Conservation (phyloP, 176 grass and related monocot species). For the Otatea glauca region DNA sequence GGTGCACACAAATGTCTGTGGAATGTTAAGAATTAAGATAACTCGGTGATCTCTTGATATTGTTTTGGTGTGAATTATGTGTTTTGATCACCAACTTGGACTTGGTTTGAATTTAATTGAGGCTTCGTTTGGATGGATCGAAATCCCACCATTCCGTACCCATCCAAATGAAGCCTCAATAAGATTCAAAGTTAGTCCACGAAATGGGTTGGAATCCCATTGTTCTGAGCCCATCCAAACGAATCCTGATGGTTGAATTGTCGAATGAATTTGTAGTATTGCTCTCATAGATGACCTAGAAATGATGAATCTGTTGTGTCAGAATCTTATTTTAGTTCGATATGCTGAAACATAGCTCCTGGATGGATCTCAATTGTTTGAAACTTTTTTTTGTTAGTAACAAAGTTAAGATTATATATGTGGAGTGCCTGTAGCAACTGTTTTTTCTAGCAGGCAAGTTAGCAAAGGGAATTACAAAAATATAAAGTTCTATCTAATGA, state of each 20-base stretch:
- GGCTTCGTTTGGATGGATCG: background rate
- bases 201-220: background rate
- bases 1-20: background rate
- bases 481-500: background rate
- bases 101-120: background rate
- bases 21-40: background rate
- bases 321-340: background rate
- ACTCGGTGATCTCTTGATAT: background rate
- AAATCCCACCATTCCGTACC: background rate
- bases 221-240: background rate
- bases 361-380: background rate
- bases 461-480: background rate
- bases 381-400: background rate
- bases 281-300: background rate
- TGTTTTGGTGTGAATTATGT: slow-evolving; percentile 4
- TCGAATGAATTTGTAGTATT: background rate
- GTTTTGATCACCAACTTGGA: background rate
- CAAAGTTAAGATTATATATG: background rate
- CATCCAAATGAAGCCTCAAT: background rate
- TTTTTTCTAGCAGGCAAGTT: slow-evolving; percentile 20
- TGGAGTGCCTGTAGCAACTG: background rate
- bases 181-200: background rate
- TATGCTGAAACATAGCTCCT: background rate
- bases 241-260: background rate
- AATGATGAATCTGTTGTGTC: background rate